Base-by-base conservation (phyloP, 352 stramenopile species). In the Pythium plurisporium region DNA sequence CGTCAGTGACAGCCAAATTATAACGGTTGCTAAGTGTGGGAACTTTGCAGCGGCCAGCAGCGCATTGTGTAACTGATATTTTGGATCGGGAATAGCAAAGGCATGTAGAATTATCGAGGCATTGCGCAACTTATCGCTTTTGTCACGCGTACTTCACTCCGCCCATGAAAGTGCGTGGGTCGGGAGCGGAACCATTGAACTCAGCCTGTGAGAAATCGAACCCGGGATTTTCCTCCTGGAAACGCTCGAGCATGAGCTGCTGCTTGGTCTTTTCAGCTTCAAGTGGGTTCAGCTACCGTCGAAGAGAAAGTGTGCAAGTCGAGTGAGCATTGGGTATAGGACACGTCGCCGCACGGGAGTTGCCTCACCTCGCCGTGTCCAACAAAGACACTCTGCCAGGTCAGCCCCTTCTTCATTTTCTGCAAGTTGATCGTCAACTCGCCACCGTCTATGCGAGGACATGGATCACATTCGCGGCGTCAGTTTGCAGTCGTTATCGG, bases 151-250 rank as follows among this genome's bases (percentile, higher is more conserved):
- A 96, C 60, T 91, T 91, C 27, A 96, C 86, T 23, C 96, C 97
- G 29, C 96, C 97, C 96, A 99, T 99, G 65, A 99, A 99, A 17
- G 82, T 97, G 52, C 93, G 80, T 17, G 97, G 88, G 70, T 99
- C 94, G 2, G 97, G 97, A 10, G 96, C 95, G 27, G 84, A 67
- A 5, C 97, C 97, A 74, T 98, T 99, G 65, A 99, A 99, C 59
- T 98, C 86, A 26, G 97, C 97, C 50, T 95, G 89, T 12, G 93
- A 97, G 80, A 99, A 99, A 59, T 99, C 96, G 64, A 99, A 98
- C 25, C 96, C 96, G n/a, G 96, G 95, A 73, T 99, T 96, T 70
- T 99, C 96, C 66, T 98, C 93, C 69, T 99, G 94, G 74, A 99
- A 99, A 27, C 96, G 76, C 74, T 99, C 96, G 23, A 98, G 74